Evolutionary conservation across 108 stramenopile species (phyloP), one percentile per base, ranked within the genome.

Genomic region (Fragilariopsis cylindrus): DNA sequence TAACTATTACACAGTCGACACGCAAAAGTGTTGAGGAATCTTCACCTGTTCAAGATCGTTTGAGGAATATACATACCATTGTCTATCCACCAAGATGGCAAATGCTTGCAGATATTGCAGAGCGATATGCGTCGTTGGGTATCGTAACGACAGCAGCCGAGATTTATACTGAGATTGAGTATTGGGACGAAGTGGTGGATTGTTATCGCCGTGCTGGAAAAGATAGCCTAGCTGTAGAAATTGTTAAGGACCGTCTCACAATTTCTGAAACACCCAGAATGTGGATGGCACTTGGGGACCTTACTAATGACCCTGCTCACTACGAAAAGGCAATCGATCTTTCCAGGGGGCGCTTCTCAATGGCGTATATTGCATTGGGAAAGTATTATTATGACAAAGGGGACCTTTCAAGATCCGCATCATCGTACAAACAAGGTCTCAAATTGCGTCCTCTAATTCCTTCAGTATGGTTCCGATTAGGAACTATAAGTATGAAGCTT

Each of bases 121-220:
- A 94, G 67, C 83, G 94, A 7, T 99, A 99, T 76, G 92, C 92
- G 15, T 82, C 84, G 60, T 76, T 97, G 56, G 96, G 97, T 13
- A 90, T 97, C 5, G 90, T 95, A 3, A 94, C 88, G 5, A 95
- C 90, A 71, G 98, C 98, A 18, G 93, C 96, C 16, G 96, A 95
- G 69, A 75, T 96, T 15, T 99, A 90, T 72, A 92, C 93, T 52
- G 96, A 98, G 64, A 88, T 99, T 50, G 97, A 96, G 49, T 80
- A 97, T 47, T 99, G 98, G 98, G 97, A 98, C 76, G 98, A 99
- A 74, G 97, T 97, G 5, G 97, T 98, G 6, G 97, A 97, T 60
- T 99, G 98, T 71, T 97, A 97, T 74, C 78, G 82, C 48, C 81
- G 89, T 45, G 85, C 98, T 64, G 96, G 97, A 69, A 92, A 91